These are phyloP conservation scores for Boletus rubropictus DNA, from an alignment of 768 basidiomycete genomes.

Conservation along the genomic window DNA sequence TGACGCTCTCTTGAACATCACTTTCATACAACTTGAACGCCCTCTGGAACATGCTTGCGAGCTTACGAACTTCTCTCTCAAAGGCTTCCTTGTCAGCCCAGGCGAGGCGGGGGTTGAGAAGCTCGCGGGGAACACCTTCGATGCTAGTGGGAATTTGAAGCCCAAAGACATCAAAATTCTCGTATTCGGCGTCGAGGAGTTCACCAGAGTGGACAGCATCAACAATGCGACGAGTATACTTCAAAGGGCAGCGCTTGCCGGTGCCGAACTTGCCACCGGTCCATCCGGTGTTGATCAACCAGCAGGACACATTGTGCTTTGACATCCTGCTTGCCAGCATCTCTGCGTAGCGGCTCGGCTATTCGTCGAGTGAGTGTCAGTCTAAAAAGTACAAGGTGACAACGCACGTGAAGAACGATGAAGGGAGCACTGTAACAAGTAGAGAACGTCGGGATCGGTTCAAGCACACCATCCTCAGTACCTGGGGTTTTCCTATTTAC, in stretches of 20 bases:
- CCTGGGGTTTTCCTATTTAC: conserved; percentile 85
- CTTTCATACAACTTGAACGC: conserved; percentile 90
- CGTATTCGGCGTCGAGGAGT: conserved; percentile 81
- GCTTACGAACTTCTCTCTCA: conserved; percentile 79
- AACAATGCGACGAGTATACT: conserved; percentile 92
- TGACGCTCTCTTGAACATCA: conserved; percentile 76
- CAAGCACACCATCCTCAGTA: conserved; percentile 95
- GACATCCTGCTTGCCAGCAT: conserved; percentile 97
- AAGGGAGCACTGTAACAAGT: conserved; percentile 99
- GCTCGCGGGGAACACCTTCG: conserved; percentile 83
- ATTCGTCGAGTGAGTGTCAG: conserved; percentile 5
- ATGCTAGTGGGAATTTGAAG: conserved; percentile 78
- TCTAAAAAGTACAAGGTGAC: not conserved
- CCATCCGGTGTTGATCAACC: conserved; percentile 99
- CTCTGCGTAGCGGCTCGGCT: conserved; percentile 90
- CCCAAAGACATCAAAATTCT: conserved; percentile 78
- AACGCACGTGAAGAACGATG: conserved; percentile 86
- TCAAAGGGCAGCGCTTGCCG: conserved; percentile 94
- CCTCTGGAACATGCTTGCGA: conserved; percentile 90
- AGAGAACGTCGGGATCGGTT: conserved; percentile 98
- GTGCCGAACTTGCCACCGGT: conserved; percentile 89
- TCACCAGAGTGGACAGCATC: conserved; percentile 94
- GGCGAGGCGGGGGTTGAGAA: conserved; percentile 82
- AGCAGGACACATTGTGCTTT: conserved; percentile 85
- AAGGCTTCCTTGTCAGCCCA: conserved; percentile 91